Evolutionary conservation across 495 filamentous ascomycete species (phyloP).

Genomic region (Parmelia sp.): DNA sequence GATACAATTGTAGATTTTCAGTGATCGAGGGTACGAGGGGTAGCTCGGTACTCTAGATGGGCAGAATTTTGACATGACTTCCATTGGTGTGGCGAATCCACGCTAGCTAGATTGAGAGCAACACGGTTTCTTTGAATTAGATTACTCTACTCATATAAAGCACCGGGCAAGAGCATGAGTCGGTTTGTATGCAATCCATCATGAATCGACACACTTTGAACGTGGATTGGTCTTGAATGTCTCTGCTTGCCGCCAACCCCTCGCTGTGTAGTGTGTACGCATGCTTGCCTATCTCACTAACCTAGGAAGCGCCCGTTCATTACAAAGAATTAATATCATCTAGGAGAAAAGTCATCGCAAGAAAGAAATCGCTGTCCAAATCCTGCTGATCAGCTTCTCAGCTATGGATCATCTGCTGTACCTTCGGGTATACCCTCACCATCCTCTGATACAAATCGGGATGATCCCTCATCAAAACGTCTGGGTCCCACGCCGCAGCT

Average conservation of each 20-base stretch:
- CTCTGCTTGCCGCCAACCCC: background rate
- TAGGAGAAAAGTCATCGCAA: background rate
- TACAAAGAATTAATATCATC: background rate
- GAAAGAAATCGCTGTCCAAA: constrained; percentile 2
- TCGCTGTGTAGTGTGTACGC: background rate
- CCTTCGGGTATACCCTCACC: constrained; percentile 72
- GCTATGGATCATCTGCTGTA: constrained; percentile 65
- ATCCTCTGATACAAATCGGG: constrained; percentile 71
- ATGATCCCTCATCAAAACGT: constrained; percentile 76
- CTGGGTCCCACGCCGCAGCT: constrained; percentile 80
- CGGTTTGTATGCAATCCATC: background rate
- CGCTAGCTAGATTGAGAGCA: background rate
- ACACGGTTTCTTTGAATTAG: no score
- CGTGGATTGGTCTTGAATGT: background rate
- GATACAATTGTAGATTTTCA: background rate
- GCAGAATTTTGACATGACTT: background rate
- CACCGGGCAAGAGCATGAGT: background rate
- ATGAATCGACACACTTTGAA: background rate
- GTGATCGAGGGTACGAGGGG: no score
- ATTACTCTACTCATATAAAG: no score
- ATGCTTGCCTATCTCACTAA: background rate
- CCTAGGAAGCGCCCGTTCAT: background rate
- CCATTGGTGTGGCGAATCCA: constrained; percentile 1
- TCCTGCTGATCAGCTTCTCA: constrained; percentile 25
- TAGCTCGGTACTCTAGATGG: background rate